phyloP scores from a whole-genome alignment of 2,329 filamentous ascomycete genomes.

The Colletotrichum sublineola region DNA sequence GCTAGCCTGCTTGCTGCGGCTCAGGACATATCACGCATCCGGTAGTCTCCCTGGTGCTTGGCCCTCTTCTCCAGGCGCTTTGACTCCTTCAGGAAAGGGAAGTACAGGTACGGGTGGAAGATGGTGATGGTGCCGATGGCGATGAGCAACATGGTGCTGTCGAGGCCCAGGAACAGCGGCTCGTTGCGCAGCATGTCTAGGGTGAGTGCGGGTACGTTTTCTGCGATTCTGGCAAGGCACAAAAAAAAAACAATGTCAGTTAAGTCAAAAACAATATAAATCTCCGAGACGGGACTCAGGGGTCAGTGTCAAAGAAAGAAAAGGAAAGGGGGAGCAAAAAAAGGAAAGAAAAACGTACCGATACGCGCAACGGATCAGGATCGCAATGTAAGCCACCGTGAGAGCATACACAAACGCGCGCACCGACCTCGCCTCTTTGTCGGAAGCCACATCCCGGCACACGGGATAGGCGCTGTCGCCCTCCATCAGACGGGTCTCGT shows the following conservation, averaged over 20 bases:
- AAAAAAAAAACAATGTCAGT: not conserved
- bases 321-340: too few relatives aligned
- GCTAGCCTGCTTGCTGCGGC: not conserved
- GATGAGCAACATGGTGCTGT: slow-evolving; percentile 41
- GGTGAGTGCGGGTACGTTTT: slow-evolving; percentile 12
- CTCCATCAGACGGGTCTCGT: not conserved
- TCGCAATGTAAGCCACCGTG: slow-evolving; percentile 32
- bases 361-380: slow-evolving; percentile 41
- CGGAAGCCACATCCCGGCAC: not conserved
- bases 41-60: not conserved
- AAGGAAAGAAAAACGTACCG: slow-evolving; percentile 17
- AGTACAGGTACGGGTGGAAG: slow-evolving; percentile 39
- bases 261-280: not conserved
- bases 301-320: too few relatives aligned
- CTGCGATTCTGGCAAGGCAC: not conserved
- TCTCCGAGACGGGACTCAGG: too few relatives aligned
- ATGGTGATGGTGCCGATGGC: slow-evolving; percentile 28
- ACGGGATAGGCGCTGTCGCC: not conserved
- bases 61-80: not conserved
- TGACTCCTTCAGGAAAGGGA: slow-evolving; percentile 30
- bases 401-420: slow-evolving; percentile 24
- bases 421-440: not conserved
- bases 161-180: slow-evolving; percentile 40
- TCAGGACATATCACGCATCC: not conserved
- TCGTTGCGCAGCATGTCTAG: slow-evolving; percentile 42